Conservation (phyloP, 768 basidiomycete genomes). For the Tylopilus sp. region DNA sequence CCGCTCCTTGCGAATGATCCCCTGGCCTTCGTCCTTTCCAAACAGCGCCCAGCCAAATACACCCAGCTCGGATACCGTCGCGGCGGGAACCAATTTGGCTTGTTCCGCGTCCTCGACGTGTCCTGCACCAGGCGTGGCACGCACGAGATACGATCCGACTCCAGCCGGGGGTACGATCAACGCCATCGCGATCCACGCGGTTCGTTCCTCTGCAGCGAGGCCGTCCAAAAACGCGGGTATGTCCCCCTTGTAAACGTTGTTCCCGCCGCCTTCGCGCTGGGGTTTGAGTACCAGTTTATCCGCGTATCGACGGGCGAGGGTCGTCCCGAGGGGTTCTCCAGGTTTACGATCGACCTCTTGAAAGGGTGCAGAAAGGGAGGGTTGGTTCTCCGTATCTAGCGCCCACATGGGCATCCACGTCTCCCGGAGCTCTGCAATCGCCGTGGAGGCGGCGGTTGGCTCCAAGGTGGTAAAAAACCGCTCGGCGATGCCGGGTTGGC, state of each 20-base stretch:
- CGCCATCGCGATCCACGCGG: conserved; percentile 96
- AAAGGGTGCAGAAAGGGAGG: background rate
- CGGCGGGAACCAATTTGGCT: conserved; percentile 45
- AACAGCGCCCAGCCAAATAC: conserved; percentile 90
- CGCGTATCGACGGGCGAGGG: conserved; percentile 31
- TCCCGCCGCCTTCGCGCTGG: conserved; percentile 97
- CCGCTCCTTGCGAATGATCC: conserved; percentile 45
- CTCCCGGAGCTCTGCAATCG: conserved; percentile 50
- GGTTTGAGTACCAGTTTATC: conserved; percentile 84
- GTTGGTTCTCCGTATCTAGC: conserved; percentile 37
- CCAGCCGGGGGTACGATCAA: conserved; percentile 77
- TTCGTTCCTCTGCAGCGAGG: conserved; percentile 57
- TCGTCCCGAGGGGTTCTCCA: conserved; percentile 21
- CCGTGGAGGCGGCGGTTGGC: conserved; percentile 19
- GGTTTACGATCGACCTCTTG: background rate
- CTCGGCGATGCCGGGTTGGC: conserved; percentile 69
- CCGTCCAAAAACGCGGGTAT: conserved; percentile 74
- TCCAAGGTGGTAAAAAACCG: conserved; percentile 53
- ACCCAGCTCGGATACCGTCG: conserved; percentile 87
- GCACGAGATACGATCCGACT: conserved; percentile 69
- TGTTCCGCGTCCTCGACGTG: background rate
- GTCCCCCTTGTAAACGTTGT: conserved; percentile 85
- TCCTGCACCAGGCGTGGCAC: conserved; percentile 44
- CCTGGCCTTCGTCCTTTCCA: conserved; percentile 37
- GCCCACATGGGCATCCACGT: conserved; percentile 93